Conservation (phyloP, 2,329 filamentous ascomycete species). For the Trichophyton schoenleinii region DNA sequence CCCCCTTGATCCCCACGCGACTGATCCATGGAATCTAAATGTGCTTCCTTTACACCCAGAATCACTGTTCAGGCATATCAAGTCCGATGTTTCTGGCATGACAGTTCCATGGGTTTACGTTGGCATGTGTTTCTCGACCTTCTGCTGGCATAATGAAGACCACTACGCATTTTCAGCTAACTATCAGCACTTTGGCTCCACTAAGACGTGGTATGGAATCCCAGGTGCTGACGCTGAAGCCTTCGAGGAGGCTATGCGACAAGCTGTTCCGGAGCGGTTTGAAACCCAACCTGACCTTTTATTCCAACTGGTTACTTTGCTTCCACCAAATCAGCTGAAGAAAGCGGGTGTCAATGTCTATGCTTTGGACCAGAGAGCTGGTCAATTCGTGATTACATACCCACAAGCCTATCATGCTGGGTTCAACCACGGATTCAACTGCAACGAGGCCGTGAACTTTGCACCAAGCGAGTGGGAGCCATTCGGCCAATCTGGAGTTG, state of each 20-base stretch:
- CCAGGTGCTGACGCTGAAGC: slow-evolving; percentile 86
- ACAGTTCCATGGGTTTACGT: slow-evolving; percentile 98
- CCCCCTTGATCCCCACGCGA: slow-evolving; percentile 72
- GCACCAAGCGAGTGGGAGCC: slow-evolving; percentile 92
- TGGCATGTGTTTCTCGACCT: slow-evolving; percentile 98
- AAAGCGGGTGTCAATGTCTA: slow-evolving; percentile 90
- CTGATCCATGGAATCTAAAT: slow-evolving; percentile 92
- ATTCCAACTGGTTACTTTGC: slow-evolving; percentile 91
- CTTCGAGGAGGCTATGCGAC: slow-evolving; percentile 88
- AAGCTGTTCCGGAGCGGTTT: slow-evolving; percentile 90
- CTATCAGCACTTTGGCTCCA: slow-evolving; percentile 95
- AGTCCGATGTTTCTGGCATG: slow-evolving; percentile 97
- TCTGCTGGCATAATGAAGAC: slow-evolving; percentile 99
- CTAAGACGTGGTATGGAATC: slow-evolving; percentile 98
- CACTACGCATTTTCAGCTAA: slow-evolving; percentile 97
- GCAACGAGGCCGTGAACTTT: slow-evolving; percentile 98
- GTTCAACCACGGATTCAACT: slow-evolving; percentile 98
- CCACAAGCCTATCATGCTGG: slow-evolving; percentile 95
- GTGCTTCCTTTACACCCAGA: slow-evolving; percentile 81
- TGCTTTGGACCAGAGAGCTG: slow-evolving; percentile 88
- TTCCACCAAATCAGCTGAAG: slow-evolving; percentile 82
- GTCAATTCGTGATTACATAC: slow-evolving; percentile 92
- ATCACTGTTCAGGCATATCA: slow-evolving; percentile 91
- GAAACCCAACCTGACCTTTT: slow-evolving; percentile 92
- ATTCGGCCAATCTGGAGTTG: slow-evolving; percentile 73